Evolutionary conservation across 495 filamentous ascomycete genomes (phyloP).

Genomic region (Clohesyomyces aquaticus): DNA sequence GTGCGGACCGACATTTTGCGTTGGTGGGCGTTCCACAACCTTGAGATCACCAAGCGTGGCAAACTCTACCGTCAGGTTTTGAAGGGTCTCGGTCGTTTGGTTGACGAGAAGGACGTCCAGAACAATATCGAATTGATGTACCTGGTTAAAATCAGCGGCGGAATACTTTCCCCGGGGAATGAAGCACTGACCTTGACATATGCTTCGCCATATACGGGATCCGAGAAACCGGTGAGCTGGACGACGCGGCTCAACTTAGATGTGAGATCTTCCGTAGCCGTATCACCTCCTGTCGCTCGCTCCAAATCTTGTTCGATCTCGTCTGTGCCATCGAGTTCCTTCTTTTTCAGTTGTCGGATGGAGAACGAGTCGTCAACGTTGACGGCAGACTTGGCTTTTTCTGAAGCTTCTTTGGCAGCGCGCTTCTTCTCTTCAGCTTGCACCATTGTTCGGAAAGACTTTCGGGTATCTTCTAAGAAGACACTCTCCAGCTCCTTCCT

Average conservation of each 20-base stretch:
- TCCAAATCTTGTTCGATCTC: conserved; percentile 89
- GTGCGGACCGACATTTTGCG: conserved; percentile 90
- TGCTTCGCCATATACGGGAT: conserved; percentile 96
- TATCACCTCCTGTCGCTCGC: conserved; percentile 90
- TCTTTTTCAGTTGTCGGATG: conserved; percentile 91
- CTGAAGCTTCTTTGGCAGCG: conserved; percentile 82
- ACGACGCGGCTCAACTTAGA: conserved; percentile 96
- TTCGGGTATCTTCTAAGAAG: conserved; percentile 93
- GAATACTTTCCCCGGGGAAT: not conserved
- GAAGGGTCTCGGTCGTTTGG: conserved; percentile 93
- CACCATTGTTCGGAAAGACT: conserved; percentile 98
- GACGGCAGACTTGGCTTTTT: conserved; percentile 91
- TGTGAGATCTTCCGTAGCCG: conserved; percentile 77
- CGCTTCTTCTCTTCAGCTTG: conserved; percentile 98
- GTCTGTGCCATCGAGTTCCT: conserved; percentile 78
- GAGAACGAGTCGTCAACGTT: conserved; percentile 94
- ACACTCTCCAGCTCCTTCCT: conserved; percentile 88
- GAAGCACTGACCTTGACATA: conserved; percentile 69
- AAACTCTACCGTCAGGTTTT: conserved; percentile 97
- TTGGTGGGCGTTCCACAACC: conserved; percentile 94
- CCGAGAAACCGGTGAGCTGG: conserved; percentile 97
- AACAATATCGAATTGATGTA: conserved; percentile 98
- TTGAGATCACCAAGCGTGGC: conserved; percentile 97
- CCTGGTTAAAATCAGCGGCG: conserved; percentile 43
- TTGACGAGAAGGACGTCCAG: conserved; percentile 97